Percentiles rank a stretch among this genome's conserved stretches.
Conservation (phyloP, 78 protist genomes). For the Tieghemostelium lacteum region DNA sequence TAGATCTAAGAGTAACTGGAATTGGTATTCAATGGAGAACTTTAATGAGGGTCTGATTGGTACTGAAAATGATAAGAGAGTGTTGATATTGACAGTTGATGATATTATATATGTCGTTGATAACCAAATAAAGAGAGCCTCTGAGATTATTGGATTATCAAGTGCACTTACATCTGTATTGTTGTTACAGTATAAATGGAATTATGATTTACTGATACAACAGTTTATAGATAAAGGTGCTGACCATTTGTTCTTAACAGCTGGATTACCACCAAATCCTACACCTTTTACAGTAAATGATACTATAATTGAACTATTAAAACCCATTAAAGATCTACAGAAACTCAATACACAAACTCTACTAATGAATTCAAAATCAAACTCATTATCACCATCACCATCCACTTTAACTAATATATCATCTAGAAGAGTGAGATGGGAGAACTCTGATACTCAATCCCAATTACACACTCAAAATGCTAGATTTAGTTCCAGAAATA, state of each 20-base stretch:
- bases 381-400: not conserved
- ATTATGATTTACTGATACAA: not conserved
- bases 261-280: not conserved
- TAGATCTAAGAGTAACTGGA: not conserved
- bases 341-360: not conserved
- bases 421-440: not conserved
- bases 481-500: no score
- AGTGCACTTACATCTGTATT: not conserved
- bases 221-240: constrained; percentile 17
- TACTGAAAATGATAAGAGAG: constrained; percentile 10
- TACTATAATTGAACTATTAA: not conserved
- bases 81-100: not conserved
- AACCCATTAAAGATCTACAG: constrained; percentile 5
- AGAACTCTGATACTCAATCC: no score
- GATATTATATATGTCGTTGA: not conserved
- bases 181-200: constrained; percentile 15
- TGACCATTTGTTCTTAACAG: not conserved
- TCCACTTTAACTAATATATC: not conserved
- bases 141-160: not conserved
- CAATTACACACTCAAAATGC: no score
- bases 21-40: not conserved
- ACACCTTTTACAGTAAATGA: not conserved
- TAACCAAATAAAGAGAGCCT: not conserved
- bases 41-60: not conserved
- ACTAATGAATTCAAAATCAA: not conserved